These are phyloP conservation scores for Dimocarpus longan DNA, from an alignment of 345 rosid genomes.

Conservation along the genomic window DNA sequence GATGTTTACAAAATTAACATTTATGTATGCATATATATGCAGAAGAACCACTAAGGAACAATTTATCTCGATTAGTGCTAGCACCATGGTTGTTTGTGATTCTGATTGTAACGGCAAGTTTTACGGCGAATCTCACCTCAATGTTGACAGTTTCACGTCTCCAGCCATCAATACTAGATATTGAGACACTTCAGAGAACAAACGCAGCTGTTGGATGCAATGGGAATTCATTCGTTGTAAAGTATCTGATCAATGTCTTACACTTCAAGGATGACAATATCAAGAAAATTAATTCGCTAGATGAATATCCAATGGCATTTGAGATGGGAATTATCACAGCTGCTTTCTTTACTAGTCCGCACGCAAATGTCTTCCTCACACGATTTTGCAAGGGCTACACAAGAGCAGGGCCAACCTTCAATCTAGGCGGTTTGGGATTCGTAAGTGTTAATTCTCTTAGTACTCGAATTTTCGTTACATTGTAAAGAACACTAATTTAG, in stretches of 20 bases:
- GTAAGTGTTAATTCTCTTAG: slow-evolving; percentile 8
- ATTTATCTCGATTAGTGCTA: slow-evolving; percentile 25
- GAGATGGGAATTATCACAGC: slow-evolving; percentile 27
- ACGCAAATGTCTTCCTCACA: slow-evolving; percentile 32
- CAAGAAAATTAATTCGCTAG: slow-evolving; percentile 17
- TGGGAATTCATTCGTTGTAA: slow-evolving; percentile 30
- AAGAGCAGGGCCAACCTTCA: slow-evolving; percentile 20
- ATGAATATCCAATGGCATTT: slow-evolving; percentile 26
- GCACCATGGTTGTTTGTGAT: slow-evolving; percentile 35
- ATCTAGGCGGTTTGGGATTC: slow-evolving; percentile 38
- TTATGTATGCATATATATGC: neutral
- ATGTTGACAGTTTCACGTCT: slow-evolving; percentile 22
- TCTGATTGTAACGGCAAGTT: slow-evolving; percentile 29
- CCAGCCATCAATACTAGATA: slow-evolving; percentile 8
- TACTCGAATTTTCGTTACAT: neutral
- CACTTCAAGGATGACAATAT: slow-evolving; percentile 23
- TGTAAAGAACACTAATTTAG: too few species aligned
- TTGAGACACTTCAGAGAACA: slow-evolving; percentile 20
- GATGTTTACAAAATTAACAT: neutral
- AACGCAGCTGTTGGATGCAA: slow-evolving; percentile 23
- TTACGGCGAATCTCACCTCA: slow-evolving; percentile 32
- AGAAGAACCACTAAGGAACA: slow-evolving; percentile 24
- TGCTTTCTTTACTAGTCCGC: slow-evolving; percentile 35
- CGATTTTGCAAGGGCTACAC: slow-evolving; percentile 32
- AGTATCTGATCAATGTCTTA: slow-evolving; percentile 23